Percentiles rank a stretch among this genome's conserved stretches.
phyloP scores from a whole-genome alignment of 768 basidiomycete genomes.

The Calocera cornea region DNA sequence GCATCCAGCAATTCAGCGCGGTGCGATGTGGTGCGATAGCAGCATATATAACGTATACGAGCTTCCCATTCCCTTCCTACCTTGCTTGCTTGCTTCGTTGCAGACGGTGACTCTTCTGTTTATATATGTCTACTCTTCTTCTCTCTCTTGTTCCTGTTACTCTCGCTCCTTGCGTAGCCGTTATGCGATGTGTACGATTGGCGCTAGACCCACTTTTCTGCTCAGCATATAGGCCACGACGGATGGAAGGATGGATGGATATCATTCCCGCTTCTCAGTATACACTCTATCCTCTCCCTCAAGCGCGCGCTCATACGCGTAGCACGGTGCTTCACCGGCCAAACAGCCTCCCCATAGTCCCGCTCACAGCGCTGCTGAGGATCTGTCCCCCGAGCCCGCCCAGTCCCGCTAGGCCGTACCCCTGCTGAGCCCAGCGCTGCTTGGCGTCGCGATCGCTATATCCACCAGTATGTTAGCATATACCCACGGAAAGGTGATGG shows the following conservation, averaged over 20 bases:
- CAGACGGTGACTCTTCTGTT: background rate
- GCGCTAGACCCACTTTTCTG: background rate
- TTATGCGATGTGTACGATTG: background rate
- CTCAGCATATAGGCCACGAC: background rate
- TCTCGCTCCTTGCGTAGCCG: background rate
- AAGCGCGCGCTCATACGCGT: no score
- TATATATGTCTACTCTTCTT: background rate
- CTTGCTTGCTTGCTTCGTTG: no score
- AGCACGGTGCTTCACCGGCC: constrained; percentile 29
- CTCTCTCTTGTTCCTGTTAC: background rate
- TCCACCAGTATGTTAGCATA: background rate
- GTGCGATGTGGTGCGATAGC: background rate
- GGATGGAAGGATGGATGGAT: background rate
- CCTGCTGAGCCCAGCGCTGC: constrained; percentile 76
- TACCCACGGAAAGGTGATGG: background rate
- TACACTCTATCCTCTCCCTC: background rate
- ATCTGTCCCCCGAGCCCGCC: constrained; percentile 79
- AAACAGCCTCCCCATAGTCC: constrained; percentile 65
- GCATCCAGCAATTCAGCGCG: no score
- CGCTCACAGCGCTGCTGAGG: constrained; percentile 68
- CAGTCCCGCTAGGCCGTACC: constrained; percentile 53
- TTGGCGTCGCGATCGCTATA: constrained; percentile 89
- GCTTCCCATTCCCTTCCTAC: no score
- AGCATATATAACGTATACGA: no score
- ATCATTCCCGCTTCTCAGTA: background rate